Evolutionary conservation across 805 yeast species (phyloP).

Genomic region (Hanseniaspora taiwanica): DNA sequence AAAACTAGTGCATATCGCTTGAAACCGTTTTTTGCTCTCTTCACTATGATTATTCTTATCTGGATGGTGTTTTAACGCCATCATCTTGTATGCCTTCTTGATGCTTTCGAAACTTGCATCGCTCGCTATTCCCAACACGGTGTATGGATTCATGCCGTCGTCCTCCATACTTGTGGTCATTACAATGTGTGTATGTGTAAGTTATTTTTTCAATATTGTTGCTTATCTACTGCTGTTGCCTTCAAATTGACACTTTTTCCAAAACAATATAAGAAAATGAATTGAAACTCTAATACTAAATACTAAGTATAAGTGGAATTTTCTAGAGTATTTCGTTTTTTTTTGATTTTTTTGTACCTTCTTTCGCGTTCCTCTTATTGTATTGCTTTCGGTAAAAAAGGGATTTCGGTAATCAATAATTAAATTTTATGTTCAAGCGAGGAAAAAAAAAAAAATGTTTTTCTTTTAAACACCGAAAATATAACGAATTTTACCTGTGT

Average conservation of each 20-base stretch:
- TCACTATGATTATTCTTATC: constrained; percentile 44
- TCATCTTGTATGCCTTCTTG: constrained; percentile 40
- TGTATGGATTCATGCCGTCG: constrained; percentile 33
- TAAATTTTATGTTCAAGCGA: background rate
- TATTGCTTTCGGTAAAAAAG: background rate
- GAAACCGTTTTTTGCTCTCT: constrained; percentile 39
- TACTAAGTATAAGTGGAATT: background rate
- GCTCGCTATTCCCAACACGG: constrained; percentile 39
- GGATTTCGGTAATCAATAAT: too few relatives aligned
- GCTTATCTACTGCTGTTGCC: too few relatives aligned
- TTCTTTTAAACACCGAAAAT: background rate
- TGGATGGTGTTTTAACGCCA: constrained; percentile 48
- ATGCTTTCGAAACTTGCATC: constrained; percentile 35
- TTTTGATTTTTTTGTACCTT: background rate
- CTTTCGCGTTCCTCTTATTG: background rate
- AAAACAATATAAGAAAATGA: too few relatives aligned
- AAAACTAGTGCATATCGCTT: constrained; percentile 53
- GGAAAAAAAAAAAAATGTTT: background rate
- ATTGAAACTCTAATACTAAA: too few relatives aligned
- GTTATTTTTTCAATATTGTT: too few relatives aligned
- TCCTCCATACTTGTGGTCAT: too few relatives aligned
- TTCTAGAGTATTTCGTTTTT: background rate
- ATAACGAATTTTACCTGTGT: too few relatives aligned
- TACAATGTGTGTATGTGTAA: too few relatives aligned
- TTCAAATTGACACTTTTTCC: too few relatives aligned